A percentile compares a stretch with the other conserved stretches of the same genome.
phyloP scores from a whole-genome alignment of 805 yeast species.

The Trichomonascus vanleenenianus region DNA sequence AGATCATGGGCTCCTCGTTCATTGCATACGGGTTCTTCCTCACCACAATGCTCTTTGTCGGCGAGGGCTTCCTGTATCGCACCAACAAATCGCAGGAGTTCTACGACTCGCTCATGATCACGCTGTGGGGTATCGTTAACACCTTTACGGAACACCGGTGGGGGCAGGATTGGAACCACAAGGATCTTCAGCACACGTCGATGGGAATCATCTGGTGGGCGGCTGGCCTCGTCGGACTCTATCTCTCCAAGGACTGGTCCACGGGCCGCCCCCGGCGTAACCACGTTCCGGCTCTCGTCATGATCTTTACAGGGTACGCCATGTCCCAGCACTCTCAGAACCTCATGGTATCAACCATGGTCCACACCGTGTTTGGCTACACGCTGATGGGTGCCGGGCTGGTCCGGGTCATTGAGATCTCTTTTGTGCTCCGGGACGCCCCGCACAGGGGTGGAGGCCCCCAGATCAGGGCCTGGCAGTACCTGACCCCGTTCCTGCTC shows the following conservation, averaged over 20 bases:
- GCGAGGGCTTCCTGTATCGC: conserved; percentile 46
- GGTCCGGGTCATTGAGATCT: conserved; percentile 68
- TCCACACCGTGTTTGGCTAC: conserved; percentile 80
- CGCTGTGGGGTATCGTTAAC: conserved; percentile 86
- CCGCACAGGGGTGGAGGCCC: conserved; percentile 13
- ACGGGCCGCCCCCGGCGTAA: conserved; percentile 44
- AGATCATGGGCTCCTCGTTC: conserved; percentile 91
- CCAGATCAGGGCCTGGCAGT: conserved; percentile 63
- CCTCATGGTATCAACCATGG: conserved; percentile 69
- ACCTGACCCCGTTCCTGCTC: conserved; percentile 74
- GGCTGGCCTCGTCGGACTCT: conserved; percentile 82
- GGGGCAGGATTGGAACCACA: conserved; percentile 91
- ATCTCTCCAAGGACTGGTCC: conserved; percentile 54
- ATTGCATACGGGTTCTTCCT: conserved; percentile 71
- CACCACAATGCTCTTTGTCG: conserved; percentile 56
- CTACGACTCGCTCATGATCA: conserved; percentile 73
- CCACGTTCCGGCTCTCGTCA: conserved; percentile 71
- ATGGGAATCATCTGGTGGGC: conserved; percentile 98
- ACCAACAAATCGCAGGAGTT: conserved; percentile 65
- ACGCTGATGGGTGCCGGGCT: conserved; percentile 74
- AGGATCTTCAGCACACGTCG: conserved; percentile 90
- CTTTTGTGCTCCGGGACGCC: conserved; percentile 60
- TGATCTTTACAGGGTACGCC: conserved; percentile 87
- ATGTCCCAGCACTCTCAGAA: conserved; percentile 87
- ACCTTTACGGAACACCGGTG: conserved; percentile 96